Evolutionary conservation across 768 basidiomycete species (phyloP).

Genomic region (Phlebiopsis flavidoalba): DNA sequence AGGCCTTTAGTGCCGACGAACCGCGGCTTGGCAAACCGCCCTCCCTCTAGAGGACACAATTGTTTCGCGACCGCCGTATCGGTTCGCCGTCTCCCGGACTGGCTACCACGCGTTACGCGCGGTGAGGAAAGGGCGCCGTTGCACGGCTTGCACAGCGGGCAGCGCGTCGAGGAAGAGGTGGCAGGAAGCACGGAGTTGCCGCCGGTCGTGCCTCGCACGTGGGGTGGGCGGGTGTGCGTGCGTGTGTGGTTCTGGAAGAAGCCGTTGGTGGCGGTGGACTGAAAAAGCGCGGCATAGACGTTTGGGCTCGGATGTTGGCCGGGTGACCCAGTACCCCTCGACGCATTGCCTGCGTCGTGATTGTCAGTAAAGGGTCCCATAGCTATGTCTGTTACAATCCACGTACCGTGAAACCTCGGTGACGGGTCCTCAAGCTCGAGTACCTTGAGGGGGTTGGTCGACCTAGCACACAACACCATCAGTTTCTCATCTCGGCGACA

Average conservation of each 20-base stretch:
- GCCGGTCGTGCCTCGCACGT: constrained; percentile 20
- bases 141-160: constrained; percentile 38
- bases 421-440: constrained; percentile 29
- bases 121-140: constrained; percentile 42
- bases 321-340: constrained; percentile 50
- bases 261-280: constrained; percentile 17
- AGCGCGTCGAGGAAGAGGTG: constrained; percentile 48
- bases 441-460: constrained; percentile 43
- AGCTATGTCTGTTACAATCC: no score
- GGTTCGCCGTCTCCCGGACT: constrained; percentile 47
- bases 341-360: no score
- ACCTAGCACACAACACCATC: not conserved
- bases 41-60: constrained; percentile 39
- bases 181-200: constrained; percentile 51
- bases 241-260: constrained; percentile 30
- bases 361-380: no score
- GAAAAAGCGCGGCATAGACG: constrained; percentile 27
- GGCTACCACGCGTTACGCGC: constrained; percentile 49
- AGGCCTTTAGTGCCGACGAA: constrained; percentile 38
- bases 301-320: constrained; percentile 42
- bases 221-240: constrained; percentile 26
- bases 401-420: constrained; percentile 42
- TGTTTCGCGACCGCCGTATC: constrained; percentile 40
- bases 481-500: not conserved
- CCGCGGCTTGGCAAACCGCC: constrained; percentile 48